These are phyloP conservation scores for Neurospora pannonica DNA, from an alignment of 495 filamentous ascomycete species.

Conservation along the genomic window DNA sequence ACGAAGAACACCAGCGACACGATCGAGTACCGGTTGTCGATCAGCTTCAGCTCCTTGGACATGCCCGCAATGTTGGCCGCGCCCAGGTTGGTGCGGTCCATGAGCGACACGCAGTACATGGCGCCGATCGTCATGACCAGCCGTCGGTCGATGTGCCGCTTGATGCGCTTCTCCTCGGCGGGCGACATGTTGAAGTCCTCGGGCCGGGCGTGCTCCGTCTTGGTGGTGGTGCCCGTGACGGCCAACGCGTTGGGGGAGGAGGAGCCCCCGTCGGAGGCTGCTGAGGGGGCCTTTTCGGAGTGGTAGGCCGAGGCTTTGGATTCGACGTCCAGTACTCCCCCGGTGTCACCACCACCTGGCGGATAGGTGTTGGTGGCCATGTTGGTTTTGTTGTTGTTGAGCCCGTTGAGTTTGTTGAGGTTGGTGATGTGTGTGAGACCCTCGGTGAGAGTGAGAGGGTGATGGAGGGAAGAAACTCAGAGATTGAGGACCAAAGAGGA, in stretches of 20 bases:
- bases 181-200: slow-evolving; percentile 25
- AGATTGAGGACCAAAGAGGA: neutral
- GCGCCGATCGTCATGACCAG: slow-evolving; percentile 54
- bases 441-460: neutral
- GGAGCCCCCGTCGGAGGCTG: neutral
- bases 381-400: neutral
- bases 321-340: neutral
- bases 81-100: slow-evolving; percentile 61
- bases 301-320: neutral
- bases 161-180: slow-evolving; percentile 36
- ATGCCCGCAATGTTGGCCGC: slow-evolving; percentile 55
- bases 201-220: neutral
- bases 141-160: slow-evolving; percentile 51
- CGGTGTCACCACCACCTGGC: neutral
- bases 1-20: slow-evolving; percentile 58
- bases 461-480: neutral
- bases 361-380: neutral
- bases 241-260: neutral
- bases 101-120: slow-evolving; percentile 56
- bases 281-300: neutral
- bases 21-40: slow-evolving; percentile 39
- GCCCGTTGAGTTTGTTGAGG: neutral
- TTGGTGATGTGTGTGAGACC: neutral
- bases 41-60: slow-evolving; percentile 42
- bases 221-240: neutral